These are phyloP conservation scores for Russula lepida DNA, from an alignment of 768 basidiomycete species.

Conservation along the genomic window DNA sequence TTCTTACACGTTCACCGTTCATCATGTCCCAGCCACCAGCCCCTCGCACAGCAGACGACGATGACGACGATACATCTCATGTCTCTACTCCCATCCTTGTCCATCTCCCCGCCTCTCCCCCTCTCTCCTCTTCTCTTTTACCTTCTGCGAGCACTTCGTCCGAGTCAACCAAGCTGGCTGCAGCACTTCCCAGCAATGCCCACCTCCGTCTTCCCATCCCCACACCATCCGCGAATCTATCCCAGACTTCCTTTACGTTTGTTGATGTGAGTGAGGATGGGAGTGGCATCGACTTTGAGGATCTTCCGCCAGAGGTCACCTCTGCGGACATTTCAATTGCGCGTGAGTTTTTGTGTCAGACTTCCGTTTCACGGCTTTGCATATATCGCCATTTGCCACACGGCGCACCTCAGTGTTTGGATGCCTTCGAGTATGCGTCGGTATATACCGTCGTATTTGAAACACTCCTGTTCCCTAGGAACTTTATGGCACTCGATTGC, in stretches of 20 bases:
- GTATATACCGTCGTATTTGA: background rate
- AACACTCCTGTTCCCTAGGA: background rate
- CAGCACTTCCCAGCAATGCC: background rate
- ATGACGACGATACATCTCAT: conserved; percentile 18
- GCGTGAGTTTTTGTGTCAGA: conserved; percentile 24
- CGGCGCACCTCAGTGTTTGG: background rate
- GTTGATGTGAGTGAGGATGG: conserved; percentile 15
- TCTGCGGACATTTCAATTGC: conserved; percentile 29
- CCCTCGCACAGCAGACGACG: conserved; percentile 13
- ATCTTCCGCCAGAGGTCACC: conserved; percentile 27
- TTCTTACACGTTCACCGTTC: background rate
- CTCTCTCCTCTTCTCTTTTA: background rate
- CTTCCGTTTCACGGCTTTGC: background rate
- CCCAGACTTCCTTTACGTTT: conserved; percentile 22
- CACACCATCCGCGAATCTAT: conserved; percentile 20
- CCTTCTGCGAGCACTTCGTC: background rate
- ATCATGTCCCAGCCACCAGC: conserved; percentile 7
- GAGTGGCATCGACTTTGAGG: conserved; percentile 15
- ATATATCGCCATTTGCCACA: background rate
- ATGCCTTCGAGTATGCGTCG: background rate
- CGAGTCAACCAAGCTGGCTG: background rate
- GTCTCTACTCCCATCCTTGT: conserved; percentile 18
- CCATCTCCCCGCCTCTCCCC: conserved; percentile 2
- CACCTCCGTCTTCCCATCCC: conserved; percentile 22
- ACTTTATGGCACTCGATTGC: background rate